Conservation (phyloP, 106 monocot species). For the Dactylorhiza incarnata region DNA sequence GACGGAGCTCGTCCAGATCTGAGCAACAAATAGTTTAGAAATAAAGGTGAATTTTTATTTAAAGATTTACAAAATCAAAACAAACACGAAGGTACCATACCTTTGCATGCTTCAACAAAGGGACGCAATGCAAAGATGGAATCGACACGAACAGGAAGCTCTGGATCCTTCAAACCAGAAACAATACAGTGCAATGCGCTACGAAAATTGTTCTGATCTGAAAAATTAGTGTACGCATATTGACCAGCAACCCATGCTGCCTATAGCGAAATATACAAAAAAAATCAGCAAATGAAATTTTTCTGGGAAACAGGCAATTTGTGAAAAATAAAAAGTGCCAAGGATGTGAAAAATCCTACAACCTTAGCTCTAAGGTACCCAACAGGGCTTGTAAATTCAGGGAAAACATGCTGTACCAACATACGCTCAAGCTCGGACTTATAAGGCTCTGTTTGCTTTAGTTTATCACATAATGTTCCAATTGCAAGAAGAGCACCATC, state of each 20-base stretch:
- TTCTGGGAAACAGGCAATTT: neutral
- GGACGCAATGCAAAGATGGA: conserved; percentile 97
- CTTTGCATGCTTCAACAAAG: conserved; percentile 98
- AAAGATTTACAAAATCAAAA: neutral
- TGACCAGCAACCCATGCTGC: conserved; percentile 99
- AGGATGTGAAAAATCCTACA: neutral
- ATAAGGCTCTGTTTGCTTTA: conserved; percentile 93
- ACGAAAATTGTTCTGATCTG: conserved; percentile 77
- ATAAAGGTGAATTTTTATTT: neutral
- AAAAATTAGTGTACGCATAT: conserved; percentile 84
- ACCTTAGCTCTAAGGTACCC: conserved; percentile 98
- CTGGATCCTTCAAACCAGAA: conserved; percentile 82
- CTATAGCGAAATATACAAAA: conserved; percentile 18
- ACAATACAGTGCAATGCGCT: conserved; percentile 73
- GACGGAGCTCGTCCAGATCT: conserved; percentile 96
- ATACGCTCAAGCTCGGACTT: conserved; percentile 88
- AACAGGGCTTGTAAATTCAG: conserved; percentile 80
- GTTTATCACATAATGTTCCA: conserved; percentile 90
- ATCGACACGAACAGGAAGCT: conserved; percentile 98
- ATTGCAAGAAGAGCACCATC: conserved; percentile 99
- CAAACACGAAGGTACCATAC: conserved; percentile 11
- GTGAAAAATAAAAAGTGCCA: neutral
- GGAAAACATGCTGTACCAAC: conserved; percentile 92
- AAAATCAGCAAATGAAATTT: neutral
- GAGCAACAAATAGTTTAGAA: conserved; percentile 14